These are phyloP conservation scores for Ganoderma meredithae DNA, from an alignment of 1,284 basidiomycete species.

Conservation along the genomic window DNA sequence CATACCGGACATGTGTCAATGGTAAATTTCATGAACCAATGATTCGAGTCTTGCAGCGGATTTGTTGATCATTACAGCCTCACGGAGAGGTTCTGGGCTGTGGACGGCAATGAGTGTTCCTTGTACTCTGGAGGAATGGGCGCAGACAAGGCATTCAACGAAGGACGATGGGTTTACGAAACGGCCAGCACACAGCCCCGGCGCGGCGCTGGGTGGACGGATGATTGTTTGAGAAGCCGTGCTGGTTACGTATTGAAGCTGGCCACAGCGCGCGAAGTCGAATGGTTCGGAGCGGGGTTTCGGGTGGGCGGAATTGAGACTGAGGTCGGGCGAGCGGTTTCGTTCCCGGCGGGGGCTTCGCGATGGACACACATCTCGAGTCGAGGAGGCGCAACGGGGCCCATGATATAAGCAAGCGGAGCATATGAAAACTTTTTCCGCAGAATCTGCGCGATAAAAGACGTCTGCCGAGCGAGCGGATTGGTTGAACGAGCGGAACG, in stretches of 20 bases:
- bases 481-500: constrained; percentile 3
- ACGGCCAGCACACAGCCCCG: constrained; percentile 8
- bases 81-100: neutral
- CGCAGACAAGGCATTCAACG: neutral
- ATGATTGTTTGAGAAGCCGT: constrained; percentile 6
- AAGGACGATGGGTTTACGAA: constrained; percentile 15
- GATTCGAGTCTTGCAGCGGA: neutral
- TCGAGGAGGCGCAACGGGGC: neutral
- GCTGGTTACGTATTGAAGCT: neutral
- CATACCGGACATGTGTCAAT: neutral
- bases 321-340: neutral
- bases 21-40: neutral
- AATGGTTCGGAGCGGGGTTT: constrained; percentile 10
- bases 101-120: neutral
- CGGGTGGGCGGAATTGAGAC: neutral
- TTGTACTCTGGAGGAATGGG: neutral
- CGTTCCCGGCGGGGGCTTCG: neutral
- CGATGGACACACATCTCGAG: neutral
- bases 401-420: constrained; percentile 5
- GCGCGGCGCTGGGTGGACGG: constrained; percentile 10
- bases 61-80: neutral
- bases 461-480: constrained; percentile 2
- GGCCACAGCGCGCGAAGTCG: neutral
- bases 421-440: neutral
- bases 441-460: neutral